Conservation (phyloP, 2,329 filamentous ascomycete genomes). For the Gnomoniopsis sp. region DNA sequence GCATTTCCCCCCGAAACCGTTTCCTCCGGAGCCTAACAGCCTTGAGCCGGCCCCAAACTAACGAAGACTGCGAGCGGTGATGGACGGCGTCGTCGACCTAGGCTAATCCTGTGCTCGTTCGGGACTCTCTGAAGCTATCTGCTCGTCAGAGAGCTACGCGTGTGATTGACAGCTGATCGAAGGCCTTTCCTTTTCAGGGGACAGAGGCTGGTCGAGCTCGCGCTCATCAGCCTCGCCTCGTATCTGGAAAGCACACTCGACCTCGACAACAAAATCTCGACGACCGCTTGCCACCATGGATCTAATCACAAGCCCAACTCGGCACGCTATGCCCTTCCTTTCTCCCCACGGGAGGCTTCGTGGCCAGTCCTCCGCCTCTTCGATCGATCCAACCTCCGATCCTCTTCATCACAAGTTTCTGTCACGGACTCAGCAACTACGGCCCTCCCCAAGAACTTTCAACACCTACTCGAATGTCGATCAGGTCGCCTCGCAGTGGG, state of each 20-base stretch:
- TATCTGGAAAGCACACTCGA: neutral
- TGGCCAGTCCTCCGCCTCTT: neutral
- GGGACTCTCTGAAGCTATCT: neutral
- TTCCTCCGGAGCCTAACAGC: neutral
- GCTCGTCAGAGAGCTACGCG: neutral
- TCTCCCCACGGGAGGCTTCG: neutral
- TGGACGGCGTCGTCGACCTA: conserved; percentile 1
- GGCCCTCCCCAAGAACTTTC: conserved; percentile 18
- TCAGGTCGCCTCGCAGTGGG: conserved; percentile 19
- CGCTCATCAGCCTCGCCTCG: neutral
- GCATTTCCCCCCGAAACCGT: neutral
- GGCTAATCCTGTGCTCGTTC: neutral
- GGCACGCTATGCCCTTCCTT: conserved; percentile 1
- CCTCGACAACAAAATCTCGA: neutral
- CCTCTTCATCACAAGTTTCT: conserved; percentile 3
- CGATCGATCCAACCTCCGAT: neutral
- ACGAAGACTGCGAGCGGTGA: neutral
- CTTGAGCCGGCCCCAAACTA: neutral
- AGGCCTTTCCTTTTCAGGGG: neutral
- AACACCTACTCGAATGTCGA: conserved; percentile 29
- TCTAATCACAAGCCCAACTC: conserved; percentile 14
- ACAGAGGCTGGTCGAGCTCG: neutral
- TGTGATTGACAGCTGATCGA: too few species aligned
- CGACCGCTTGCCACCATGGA: conserved; percentile 9
- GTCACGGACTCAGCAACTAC: conserved; percentile 9